Percentiles rank a stretch among this genome's conserved stretches.
Conservation (phyloP, 768 basidiomycete species). For the Chalciporus piperatus region DNA sequence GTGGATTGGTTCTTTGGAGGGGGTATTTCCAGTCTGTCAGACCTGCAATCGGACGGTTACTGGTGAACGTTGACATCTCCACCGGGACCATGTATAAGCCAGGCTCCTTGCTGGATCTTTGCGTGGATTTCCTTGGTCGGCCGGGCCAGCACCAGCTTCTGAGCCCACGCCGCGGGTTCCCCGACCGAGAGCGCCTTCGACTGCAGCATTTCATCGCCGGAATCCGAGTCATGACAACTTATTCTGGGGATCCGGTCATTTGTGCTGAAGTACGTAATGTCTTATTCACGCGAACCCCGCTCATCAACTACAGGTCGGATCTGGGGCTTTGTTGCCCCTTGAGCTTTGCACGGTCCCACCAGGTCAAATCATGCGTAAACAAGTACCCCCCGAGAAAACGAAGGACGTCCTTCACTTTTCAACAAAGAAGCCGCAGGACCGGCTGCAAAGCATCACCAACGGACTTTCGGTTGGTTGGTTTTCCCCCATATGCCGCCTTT, state of each 20-base stretch:
- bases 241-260: slow-evolving; percentile 38
- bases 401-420: slow-evolving; percentile 63
- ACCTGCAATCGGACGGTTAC: slow-evolving; percentile 58
- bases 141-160: slow-evolving; percentile 31
- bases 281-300: slow-evolving; percentile 13
- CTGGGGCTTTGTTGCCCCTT: slow-evolving; percentile 61
- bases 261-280: slow-evolving; percentile 59
- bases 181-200: slow-evolving; percentile 50
- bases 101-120: slow-evolving; percentile 57
- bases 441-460: slow-evolving; percentile 51
- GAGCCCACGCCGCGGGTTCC: slow-evolving; percentile 40
- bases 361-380: slow-evolving; percentile 72
- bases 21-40: slow-evolving; percentile 81
- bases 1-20: slow-evolving; percentile 69
- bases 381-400: slow-evolving; percentile 66
- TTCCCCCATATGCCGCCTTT: slow-evolving; percentile 12
- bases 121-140: slow-evolving; percentile 51
- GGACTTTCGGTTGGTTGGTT: slow-evolving; percentile 47
- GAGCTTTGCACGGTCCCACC: slow-evolving; percentile 61
- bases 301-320: slow-evolving; percentile 46
- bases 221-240: slow-evolving; percentile 45
- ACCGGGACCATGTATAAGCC: slow-evolving; percentile 74
- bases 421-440: slow-evolving; percentile 57
- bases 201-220: slow-evolving; percentile 57
- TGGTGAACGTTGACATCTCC: slow-evolving; percentile 77